Base-by-base conservation (phyloP, 2,329 filamentous ascomycete genomes). In the Fusarium buharicum region DNA sequence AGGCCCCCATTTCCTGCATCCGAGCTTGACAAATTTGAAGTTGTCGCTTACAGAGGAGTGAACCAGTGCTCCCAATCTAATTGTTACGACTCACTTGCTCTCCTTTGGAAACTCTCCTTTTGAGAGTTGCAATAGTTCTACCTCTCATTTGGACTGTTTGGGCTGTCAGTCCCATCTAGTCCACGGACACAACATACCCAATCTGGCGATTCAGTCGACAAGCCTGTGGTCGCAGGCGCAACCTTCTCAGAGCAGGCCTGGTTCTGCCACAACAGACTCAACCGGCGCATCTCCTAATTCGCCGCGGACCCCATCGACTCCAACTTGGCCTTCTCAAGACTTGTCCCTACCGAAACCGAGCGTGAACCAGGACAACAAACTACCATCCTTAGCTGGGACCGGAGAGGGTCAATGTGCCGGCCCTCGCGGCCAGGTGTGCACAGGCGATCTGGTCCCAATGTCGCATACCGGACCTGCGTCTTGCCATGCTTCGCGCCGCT, bases 381-480 rank as follows among this genome's bases (percentile, higher is more conserved):
- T 58, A 55, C 46, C 55, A 18, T 62, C 59, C 38, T 63, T 70
- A 55, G 49, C 62, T 55, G 56, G 52, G 28, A 54, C 58, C 41
- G 64, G 49, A 39, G 67, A 66, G 68, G 74, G 80, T 86, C 85
- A 81, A 88, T 88, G 85, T 83, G 76, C 80, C 75, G 80, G 78
- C 78, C 78, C 76, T 77, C 76, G 76, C 75, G 79, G 78, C 77
- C 76, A 78, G 73, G 77, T 76, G 76, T 75, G 77, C 75, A 78
- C 76, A 81, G 82, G 84, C 80, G 83, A 84, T 77, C 81, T 81
- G 82, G 78, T 78, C 79, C 82, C 84, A 79, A 88, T 88, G 86
- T 87, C 85, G 79, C 84, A 86, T 80, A 82, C 81, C 79, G 82
- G 80, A 71, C 76, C 81, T 81, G 79, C 78, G 76, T 78, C 83